These are phyloP conservation scores for Sequoia sempervirens DNA, from an alignment of 75 land plant genomes.

Conservation along the genomic window DNA sequence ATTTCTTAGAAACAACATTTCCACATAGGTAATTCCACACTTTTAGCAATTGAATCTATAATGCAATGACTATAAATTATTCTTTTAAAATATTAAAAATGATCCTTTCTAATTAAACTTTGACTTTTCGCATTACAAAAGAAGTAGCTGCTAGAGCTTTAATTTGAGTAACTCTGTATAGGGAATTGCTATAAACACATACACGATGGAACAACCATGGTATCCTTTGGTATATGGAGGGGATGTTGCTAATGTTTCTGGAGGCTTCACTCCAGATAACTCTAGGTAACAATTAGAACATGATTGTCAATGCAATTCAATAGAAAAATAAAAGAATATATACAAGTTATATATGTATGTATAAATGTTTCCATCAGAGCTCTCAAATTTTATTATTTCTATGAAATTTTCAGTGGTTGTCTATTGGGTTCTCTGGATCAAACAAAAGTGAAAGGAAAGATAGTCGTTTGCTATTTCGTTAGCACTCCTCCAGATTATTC, in stretches of 20 bases:
- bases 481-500: neutral
- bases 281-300: neutral
- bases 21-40: no score
- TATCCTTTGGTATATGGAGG: slow-evolving; percentile 14
- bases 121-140: no score
- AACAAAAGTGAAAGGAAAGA: slow-evolving; percentile 24
- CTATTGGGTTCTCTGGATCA: slow-evolving; percentile 12
- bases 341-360: no score
- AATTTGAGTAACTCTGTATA: neutral
- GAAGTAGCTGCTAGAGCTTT: no score
- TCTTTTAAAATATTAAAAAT: no score
- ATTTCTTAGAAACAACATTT: no score
- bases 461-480: slow-evolving; percentile 18
- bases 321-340: no score
- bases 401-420: slow-evolving; percentile 16
- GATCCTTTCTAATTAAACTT: no score
- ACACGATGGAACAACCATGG: neutral
- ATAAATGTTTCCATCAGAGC: no score
- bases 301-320: no score
- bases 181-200: slow-evolving; percentile 5
- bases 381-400: neutral
- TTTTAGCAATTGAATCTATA: no score
- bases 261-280: neutral
- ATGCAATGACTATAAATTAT: no score
- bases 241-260: neutral